These are phyloP conservation scores for Sarocladiaceae sp. DNA, from an alignment of 2,329 filamentous ascomycete species.

Conservation along the genomic window DNA sequence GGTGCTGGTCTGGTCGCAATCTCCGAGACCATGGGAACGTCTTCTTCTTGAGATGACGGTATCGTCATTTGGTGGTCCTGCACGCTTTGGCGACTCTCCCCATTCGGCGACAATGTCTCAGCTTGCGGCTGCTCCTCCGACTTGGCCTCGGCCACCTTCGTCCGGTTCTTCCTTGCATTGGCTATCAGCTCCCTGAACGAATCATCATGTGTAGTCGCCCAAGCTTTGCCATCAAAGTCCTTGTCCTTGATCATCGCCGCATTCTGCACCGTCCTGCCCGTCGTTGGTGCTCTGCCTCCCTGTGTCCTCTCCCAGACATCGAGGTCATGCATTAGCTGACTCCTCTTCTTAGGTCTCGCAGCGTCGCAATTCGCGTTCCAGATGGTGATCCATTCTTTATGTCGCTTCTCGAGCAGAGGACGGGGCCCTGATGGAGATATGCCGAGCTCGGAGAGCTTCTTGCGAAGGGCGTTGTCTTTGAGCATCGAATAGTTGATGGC, in stretches of 20 bases:
- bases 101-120: background rate
- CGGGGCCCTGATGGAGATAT: conserved; percentile 66
- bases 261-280: conserved; percentile 29
- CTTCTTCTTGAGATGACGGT: too few relatives aligned
- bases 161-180: conserved; percentile 56
- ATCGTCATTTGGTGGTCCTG: too few relatives aligned
- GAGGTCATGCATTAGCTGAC: conserved; percentile 70
- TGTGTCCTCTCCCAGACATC: conserved; percentile 83
- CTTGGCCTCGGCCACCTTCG: conserved; percentile 23
- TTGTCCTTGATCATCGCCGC: conserved; percentile 64
- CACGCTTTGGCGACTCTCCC: too few relatives aligned
- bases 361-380: conserved; percentile 98
- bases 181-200: conserved; percentile 78
- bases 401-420: conserved; percentile 66
- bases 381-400: conserved; percentile 89
- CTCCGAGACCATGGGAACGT: too few relatives aligned
- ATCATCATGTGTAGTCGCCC: conserved; percentile 64
- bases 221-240: conserved; percentile 75
- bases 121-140: conserved; percentile 14
- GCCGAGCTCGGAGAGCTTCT: conserved; percentile 75
- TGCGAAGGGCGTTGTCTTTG: conserved; percentile 71
- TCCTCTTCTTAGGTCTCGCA: conserved; percentile 60
- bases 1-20: too few relatives aligned
- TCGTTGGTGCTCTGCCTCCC: conserved; percentile 50
- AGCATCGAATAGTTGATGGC: conserved; percentile 80